Conservation (phyloP, 176 grass and related monocot species). For the Zoysia japonica region DNA sequence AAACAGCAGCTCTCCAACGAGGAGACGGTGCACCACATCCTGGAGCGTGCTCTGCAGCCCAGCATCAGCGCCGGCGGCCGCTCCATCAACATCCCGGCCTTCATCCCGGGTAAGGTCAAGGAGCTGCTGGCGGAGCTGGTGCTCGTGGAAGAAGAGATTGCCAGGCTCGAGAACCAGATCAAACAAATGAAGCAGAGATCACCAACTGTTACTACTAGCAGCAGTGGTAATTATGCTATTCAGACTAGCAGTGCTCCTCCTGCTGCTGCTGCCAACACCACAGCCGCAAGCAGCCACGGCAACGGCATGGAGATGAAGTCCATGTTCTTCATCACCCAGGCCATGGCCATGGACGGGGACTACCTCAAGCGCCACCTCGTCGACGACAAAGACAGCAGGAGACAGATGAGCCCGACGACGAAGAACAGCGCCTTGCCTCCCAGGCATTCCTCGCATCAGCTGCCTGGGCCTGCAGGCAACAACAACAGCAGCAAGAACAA, state of each 20-base stretch:
- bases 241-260: no score
- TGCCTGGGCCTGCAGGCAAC: neutral
- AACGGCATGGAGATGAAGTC: conserved; percentile 51
- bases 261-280: neutral
- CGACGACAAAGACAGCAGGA: conserved; percentile 15
- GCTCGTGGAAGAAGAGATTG: conserved; percentile 90
- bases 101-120: conserved; percentile 69
- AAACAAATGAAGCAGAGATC: conserved; percentile 35
- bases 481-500: conserved; percentile 12
- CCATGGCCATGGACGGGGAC: conserved; percentile 89
- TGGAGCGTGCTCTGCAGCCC: conserved; percentile 51
- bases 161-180: conserved; percentile 69
- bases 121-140: conserved; percentile 84
- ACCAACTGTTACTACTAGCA: no score
- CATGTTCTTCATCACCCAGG: conserved; percentile 92
- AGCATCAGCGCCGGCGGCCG: neutral
- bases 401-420: conserved; percentile 24
- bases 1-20: conserved; percentile 47
- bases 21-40: conserved; percentile 63
- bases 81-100: conserved; percentile 42
- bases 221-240: no score
- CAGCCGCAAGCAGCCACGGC: neutral
- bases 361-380: conserved; percentile 49
- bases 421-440: conserved; percentile 1
- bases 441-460: conserved; percentile 12